phyloP scores from a whole-genome alignment of 2,329 filamentous ascomycete genomes.

The Pyricularia grisea region DNA sequence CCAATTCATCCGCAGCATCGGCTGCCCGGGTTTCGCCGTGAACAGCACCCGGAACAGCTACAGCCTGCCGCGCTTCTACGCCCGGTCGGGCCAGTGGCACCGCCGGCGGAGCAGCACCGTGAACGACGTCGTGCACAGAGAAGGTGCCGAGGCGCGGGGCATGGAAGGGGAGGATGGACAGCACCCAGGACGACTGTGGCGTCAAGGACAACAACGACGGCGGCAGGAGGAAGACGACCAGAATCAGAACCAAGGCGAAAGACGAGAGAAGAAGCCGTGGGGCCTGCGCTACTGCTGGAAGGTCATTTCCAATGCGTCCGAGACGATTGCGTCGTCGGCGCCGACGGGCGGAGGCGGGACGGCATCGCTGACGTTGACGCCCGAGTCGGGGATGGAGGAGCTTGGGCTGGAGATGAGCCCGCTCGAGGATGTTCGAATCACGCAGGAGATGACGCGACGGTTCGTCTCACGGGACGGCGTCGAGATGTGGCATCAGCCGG shows the following conservation, averaged over 20 bases:
- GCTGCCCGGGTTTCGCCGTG: neutral
- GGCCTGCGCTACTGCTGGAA: neutral
- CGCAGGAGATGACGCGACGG: neutral
- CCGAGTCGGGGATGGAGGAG: neutral
- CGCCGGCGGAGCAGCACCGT: neutral
- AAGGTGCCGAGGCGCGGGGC: neutral
- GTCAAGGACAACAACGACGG: too few relatives aligned
- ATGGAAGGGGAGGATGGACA: neutral
- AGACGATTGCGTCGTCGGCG: neutral
- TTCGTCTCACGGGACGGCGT: neutral
- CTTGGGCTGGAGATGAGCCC: neutral
- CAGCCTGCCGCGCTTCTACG: neutral
- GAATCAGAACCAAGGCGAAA: neutral
- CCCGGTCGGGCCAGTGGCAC: neutral
- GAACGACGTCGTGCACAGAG: neutral
- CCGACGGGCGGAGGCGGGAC: neutral
- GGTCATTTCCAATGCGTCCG: neutral
- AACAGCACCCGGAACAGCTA: neutral
- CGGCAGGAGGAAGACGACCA: neutral
- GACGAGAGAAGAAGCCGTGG: neutral
- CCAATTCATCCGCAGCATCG: neutral
- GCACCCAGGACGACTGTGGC: too few relatives aligned
- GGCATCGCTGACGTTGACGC: neutral
- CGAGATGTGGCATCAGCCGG: neutral
- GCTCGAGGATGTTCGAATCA: neutral